phyloP scores from a whole-genome alignment of 768 basidiomycete genomes.

The Lentinula sp. region DNA sequence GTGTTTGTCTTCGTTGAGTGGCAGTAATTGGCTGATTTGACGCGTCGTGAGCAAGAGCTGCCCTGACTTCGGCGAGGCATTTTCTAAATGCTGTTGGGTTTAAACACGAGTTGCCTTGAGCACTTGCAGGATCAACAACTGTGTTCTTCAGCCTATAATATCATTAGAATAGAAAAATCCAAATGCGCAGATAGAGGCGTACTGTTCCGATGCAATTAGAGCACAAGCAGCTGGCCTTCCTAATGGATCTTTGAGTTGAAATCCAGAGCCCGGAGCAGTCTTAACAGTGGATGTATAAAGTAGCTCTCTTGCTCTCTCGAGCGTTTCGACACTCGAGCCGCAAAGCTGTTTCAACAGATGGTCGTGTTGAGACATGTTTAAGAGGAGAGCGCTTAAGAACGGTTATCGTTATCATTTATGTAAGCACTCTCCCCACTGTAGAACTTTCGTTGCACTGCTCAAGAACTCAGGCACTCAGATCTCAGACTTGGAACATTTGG shows the following conservation, averaged over 20 bases:
- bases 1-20: background rate
- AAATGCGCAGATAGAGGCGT: constrained; percentile 3
- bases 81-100: constrained; percentile 7
- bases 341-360: background rate
- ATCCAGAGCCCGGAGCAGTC: constrained; percentile 46
- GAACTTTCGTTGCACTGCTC: too few species aligned
- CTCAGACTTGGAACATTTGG: too few species aligned
- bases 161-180: background rate
- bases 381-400: background rate
- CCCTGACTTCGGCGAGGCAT: constrained; percentile 7
- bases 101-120: constrained; percentile 9
- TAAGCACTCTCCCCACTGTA: too few species aligned
- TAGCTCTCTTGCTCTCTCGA: constrained; percentile 24
- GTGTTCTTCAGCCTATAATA: constrained; percentile 9
- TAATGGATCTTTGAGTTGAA: constrained; percentile 29
- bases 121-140: constrained; percentile 4
- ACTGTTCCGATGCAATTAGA: constrained; percentile 44
- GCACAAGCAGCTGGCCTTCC: constrained; percentile 48
- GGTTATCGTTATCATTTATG: too few species aligned
- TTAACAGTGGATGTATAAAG: constrained; percentile 30
- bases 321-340: constrained; percentile 25
- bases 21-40: background rate
- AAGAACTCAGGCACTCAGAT: too few species aligned
- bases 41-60: background rate
- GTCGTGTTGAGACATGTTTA: constrained; percentile 3